Evolutionary conservation across 148 eudicot genomes (phyloP).

Genomic region (Fagopyrum homotropicum): DNA sequence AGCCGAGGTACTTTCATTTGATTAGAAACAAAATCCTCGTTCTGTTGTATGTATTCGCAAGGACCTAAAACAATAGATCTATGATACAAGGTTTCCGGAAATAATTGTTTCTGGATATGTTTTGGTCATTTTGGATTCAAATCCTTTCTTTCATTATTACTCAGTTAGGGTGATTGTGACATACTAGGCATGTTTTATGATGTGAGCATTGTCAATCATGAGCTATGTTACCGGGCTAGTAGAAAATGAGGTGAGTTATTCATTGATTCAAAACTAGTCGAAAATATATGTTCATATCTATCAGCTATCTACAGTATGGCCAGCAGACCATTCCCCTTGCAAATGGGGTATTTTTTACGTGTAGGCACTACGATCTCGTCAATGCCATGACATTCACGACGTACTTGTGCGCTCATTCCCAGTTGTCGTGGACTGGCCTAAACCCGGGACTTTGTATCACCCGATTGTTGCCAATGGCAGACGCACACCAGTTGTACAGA

Average conservation of each 20-base stretch:
- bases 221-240: background rate
- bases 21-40: background rate
- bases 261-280: background rate
- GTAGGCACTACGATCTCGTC: background rate
- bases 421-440: no score
- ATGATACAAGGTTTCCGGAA: background rate
- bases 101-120: background rate
- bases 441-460: no score
- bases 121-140: background rate
- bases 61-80: background rate
- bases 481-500: no score
- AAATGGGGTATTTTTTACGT: background rate
- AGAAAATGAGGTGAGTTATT: background rate
- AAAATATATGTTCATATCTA: background rate
- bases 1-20: conserved; percentile 5
- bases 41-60: background rate
- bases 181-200: background rate
- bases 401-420: no score
- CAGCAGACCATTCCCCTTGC: background rate
- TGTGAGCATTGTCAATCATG: background rate
- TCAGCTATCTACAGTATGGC: no score
- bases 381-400: background rate
- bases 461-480: no score
- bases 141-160: background rate
- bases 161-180: background rate